A percentile compares a stretch with the other conserved stretches of the same genome.
Conservation (phyloP, 2,329 filamentous ascomycete species). For the Xylaria sp. region DNA sequence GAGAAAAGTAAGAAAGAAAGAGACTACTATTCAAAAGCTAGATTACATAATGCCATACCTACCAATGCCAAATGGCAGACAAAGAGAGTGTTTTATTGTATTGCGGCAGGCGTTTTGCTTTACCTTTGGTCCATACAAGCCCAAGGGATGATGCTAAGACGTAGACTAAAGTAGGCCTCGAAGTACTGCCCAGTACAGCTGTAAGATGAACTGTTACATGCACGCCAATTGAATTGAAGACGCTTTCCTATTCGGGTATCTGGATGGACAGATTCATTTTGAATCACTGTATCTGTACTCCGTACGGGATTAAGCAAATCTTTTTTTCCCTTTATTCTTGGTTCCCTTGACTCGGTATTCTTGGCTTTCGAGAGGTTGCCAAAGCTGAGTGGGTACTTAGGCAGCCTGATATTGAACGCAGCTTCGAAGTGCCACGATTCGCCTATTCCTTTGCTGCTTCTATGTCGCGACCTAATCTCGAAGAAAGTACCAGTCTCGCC, state of each 20-base stretch:
- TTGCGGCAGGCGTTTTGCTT: too few species aligned
- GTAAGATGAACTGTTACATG: background rate
- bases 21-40: too few species aligned
- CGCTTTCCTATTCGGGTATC: slow-evolving; percentile 20
- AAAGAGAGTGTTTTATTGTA: too few species aligned
- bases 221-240: slow-evolving; percentile 22
- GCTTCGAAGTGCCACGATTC: too few species aligned
- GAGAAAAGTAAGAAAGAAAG: too few species aligned
- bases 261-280: background rate
- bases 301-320: too few species aligned
- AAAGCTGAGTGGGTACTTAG: background rate
- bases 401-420: background rate
- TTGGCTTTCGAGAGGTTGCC: background rate
- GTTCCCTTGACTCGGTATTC: background rate
- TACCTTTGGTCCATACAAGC: background rate
- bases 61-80: too few species aligned
- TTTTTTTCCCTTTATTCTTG: background rate
- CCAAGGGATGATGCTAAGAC: background rate
- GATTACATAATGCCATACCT: too few species aligned
- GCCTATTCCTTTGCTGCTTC: too few species aligned
- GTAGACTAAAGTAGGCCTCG: background rate
- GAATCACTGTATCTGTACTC: too few species aligned
- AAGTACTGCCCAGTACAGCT: background rate
- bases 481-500: too few species aligned
- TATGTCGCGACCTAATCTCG: too few species aligned